A percentile compares a stretch with the other conserved stretches of the same genome.
Conservation (phyloP, 1,284 basidiomycete genomes). For the Ganoderma meredithae region DNA sequence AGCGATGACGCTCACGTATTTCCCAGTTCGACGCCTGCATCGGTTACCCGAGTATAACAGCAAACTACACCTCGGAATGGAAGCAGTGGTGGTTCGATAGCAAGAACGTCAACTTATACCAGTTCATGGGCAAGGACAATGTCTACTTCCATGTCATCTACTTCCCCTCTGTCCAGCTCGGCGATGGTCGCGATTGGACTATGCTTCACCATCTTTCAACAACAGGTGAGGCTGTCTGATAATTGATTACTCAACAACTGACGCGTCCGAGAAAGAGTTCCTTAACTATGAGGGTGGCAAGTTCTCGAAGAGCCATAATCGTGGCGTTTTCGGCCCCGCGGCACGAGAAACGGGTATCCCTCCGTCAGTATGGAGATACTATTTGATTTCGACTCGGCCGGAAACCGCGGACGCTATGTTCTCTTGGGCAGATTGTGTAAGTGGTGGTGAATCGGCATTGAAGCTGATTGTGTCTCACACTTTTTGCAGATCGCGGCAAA, state of each 20-base stretch:
- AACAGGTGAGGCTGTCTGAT: conserved; percentile 66
- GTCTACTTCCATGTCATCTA: conserved; percentile 99
- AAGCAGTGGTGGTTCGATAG: conserved; percentile 98
- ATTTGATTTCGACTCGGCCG: conserved; percentile 91
- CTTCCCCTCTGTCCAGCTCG: conserved; percentile 92
- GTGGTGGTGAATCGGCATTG: conserved; percentile 36
- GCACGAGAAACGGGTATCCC: conserved; percentile 95
- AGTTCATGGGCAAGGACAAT: conserved; percentile 99
- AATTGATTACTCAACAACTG: neutral
- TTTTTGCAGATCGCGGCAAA: conserved; percentile 82
- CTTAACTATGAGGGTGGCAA: conserved; percentile 99
- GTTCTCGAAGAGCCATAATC: conserved; percentile 97
- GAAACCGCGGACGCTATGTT: conserved; percentile 97
- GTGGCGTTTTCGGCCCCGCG: conserved; percentile 97
- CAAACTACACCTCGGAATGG: conserved; percentile 95
- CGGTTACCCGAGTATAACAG: conserved; percentile 98
- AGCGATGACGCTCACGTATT: neutral
- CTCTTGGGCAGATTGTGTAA: conserved; percentile 94
- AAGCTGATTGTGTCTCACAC: neutral
- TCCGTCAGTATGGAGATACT: conserved; percentile 97
- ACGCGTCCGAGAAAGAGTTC: conserved; percentile 70
- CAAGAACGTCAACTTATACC: conserved; percentile 90
- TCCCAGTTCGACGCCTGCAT: conserved; percentile 95
- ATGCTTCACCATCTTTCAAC: conserved; percentile 94
- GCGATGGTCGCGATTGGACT: conserved; percentile 93